Conservation (phyloP, 331 rosid species). For the Quercus tomentella region DNA sequence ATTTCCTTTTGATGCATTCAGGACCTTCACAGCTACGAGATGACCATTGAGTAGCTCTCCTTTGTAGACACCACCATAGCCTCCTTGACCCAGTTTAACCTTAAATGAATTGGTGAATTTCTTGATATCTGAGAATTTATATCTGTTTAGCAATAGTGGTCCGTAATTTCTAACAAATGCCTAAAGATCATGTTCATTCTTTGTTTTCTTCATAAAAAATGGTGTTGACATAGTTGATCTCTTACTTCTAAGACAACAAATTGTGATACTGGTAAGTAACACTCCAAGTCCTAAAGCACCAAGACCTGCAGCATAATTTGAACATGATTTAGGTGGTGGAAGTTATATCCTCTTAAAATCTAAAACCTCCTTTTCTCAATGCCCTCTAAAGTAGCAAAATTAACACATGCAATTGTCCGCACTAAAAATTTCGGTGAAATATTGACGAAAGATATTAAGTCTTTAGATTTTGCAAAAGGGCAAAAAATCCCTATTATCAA, state of each 20-base stretch:
- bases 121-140: constrained; percentile 26
- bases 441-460: too few species aligned
- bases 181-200: constrained; percentile 15
- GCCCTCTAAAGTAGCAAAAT: too few species aligned
- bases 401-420: too few species aligned
- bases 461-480: too few species aligned
- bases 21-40: neutral
- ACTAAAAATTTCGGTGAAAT: too few species aligned
- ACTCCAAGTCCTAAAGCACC: constrained; percentile 12
- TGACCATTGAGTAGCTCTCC: neutral
- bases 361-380: too few species aligned
- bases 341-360: too few species aligned
- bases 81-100: constrained; percentile 40
- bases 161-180: constrained; percentile 16
- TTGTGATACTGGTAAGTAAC: neutral
- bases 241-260: neutral
- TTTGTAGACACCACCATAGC: constrained; percentile 21
- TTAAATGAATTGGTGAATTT: constrained; percentile 39
- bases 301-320: constrained; percentile 20
- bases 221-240: neutral
- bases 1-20: neutral
- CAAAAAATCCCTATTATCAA: too few species aligned
- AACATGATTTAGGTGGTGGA: constrained; percentile 26
- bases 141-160: constrained; percentile 11
- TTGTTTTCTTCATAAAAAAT: constrained; percentile 7